Base-by-base conservation (phyloP, 2,329 filamentous ascomycete genomes). In the Penicillium griseofulvum region DNA sequence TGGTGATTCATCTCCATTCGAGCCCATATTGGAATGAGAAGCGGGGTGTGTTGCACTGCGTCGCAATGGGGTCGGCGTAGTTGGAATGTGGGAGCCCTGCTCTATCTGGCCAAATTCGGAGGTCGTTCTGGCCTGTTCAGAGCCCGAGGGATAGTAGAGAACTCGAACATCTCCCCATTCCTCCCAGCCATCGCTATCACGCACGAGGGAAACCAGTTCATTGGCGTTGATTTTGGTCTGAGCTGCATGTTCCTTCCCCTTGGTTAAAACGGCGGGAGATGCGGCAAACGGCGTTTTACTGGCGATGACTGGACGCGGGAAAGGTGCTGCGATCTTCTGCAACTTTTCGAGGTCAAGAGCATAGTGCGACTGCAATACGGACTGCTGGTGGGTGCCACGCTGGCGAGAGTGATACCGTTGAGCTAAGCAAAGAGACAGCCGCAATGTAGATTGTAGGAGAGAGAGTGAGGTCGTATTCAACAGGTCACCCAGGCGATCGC, bases 341-440 rank as follows among this genome's bases (percentile, higher is more conserved):
- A 99, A 84, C 63, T 89, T 88, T 59, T 97, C 91, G 44, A 86
- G 71, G 61, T 84, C 83, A 67, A 87, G 82, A 64, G 83, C 83
- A 76, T 86, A 99, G 74, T 99, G 94, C 59, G 91, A 92, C 24
- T 87, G 84, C 48, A 97, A 80, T 46, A 97, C 78, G 29, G 86
- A 85, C 38, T 85, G 83, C 68, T 89, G 89, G 42, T 92, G 81
- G 63, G 87, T 80, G 56, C 83, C 84, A 79, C 91, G 86, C 74
- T 92, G 91, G 58, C 94, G 87, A 17, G 91, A 91, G 72, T 96
- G 89, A 65, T 97, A 99, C 65, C 94, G 86, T 75, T 97, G 90
- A 12, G 94, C 93, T 58, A 99, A 81, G 70, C 93, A 89, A 38
- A 93, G 86, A 29, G 87, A 87, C 57, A 99, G 84, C 60, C 89